phyloP scores from a whole-genome alignment of 164 flowering plant species.

The Piper longum region DNA sequence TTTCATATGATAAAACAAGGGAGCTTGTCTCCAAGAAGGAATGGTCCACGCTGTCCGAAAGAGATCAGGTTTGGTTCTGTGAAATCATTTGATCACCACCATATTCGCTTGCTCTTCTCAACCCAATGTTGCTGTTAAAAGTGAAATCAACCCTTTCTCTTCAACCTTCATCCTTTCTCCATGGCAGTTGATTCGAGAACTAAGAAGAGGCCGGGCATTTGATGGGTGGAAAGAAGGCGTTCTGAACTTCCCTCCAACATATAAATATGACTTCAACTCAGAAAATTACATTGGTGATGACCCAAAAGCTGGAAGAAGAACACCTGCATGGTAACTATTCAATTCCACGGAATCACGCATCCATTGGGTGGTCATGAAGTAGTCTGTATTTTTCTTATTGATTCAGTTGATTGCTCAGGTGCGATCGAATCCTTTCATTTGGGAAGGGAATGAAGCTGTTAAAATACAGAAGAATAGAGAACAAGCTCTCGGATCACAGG shows the following conservation, averaged over 20 bases:
- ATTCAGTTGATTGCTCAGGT: slow-evolving; percentile 37
- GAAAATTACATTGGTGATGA: slow-evolving; percentile 59
- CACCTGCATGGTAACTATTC: slow-evolving; percentile 76
- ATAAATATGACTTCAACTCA: slow-evolving; percentile 73
- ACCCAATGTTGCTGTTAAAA: neutral
- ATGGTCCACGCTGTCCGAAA: slow-evolving; percentile 61
- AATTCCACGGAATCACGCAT: neutral
- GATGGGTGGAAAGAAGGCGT: slow-evolving; percentile 93
- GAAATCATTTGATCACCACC: too few relatives aligned
- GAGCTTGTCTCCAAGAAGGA: slow-evolving; percentile 59
- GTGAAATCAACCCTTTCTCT: too few relatives aligned
- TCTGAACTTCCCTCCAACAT: slow-evolving; percentile 78
- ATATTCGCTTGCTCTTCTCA: neutral
- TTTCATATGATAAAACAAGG: slow-evolving; percentile 57
- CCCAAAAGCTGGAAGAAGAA: slow-evolving; percentile 74
- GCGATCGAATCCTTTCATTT: slow-evolving; percentile 80
- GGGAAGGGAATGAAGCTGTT: slow-evolving; percentile 70
- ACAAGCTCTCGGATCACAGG: slow-evolving; percentile 82
- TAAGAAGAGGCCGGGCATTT: slow-evolving; percentile 69
- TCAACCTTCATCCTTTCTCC: neutral
- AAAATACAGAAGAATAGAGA: slow-evolving; percentile 55
- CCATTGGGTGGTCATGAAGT: too few relatives aligned
- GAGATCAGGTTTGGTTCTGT: slow-evolving; percentile 52
- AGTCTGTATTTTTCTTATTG: too few relatives aligned
- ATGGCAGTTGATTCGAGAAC: slow-evolving; percentile 55